Base-by-base conservation (phyloP, 805 yeast species). In the Myxozyma udenii region DNA sequence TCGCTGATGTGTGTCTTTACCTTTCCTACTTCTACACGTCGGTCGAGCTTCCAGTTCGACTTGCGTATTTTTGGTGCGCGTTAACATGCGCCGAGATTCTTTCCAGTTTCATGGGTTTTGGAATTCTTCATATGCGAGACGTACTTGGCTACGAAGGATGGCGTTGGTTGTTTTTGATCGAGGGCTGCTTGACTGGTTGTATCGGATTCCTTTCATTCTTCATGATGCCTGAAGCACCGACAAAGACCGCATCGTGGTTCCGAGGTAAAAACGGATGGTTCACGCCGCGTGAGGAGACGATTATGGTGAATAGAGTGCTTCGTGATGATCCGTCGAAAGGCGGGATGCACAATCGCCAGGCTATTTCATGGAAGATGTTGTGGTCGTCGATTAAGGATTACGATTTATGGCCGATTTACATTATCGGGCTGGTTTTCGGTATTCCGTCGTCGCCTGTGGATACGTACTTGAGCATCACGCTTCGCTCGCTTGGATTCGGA, bases 301-400 rank as follows among this genome's bases (percentile, higher is more conserved):
- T 81, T 48, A 71, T 80, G 32, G 84, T 80, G 33, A 82, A 82
- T 61, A 72, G 80, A 48, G 73, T 82, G 1, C 66, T 82, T 35
- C 70, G 85, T 57, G 85, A 82, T 63, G 87, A 82, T 61, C 86
- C 86, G 9, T 62, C 74, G 2, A 77, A 77, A 68, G 85, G 85
- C 16, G 83, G 77, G 50, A 80, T 80, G 84, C 74, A 79, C 64
- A 82, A 82, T 60, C 72, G 84, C 60, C 76, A 77, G 58, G 79
- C 82, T 3, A 63, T 81, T 14, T 62, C 74, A 2, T 51, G 67
- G 3, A 70, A 63, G 42, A 74, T 73, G 68, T 55, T 81, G 9
- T 62, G 67, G 57, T 60, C 67, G 24, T 70, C 78, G 1, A 35
- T 79, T 4, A 40, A 61, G 0, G 85, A 81, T 62, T 76, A 71